Conservation (phyloP, 164 flowering plant genomes). For the Berberis thunbergii region DNA sequence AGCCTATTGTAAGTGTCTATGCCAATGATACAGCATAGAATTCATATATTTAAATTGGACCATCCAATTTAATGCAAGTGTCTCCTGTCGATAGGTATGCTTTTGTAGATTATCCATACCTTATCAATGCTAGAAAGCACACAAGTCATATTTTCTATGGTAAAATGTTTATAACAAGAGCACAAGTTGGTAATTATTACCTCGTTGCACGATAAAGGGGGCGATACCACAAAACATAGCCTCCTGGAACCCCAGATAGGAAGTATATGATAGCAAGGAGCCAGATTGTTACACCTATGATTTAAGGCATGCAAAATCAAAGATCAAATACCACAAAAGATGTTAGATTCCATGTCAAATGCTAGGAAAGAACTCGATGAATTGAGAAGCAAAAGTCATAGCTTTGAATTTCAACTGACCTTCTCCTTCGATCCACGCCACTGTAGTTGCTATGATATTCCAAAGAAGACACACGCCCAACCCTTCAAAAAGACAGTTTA, state of each 20-base stretch:
- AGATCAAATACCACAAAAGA: neutral
- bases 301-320: slow-evolving; percentile 6
- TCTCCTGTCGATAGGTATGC: too few relatives aligned
- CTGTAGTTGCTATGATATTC: slow-evolving; percentile 79
- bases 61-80: too few relatives aligned
- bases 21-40: too few relatives aligned
- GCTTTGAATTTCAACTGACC: slow-evolving; percentile 32
- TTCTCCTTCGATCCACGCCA: slow-evolving; percentile 87
- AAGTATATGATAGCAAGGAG: slow-evolving; percentile 89
- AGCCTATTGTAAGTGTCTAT: too few relatives aligned
- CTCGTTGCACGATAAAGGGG: slow-evolving; percentile 97
- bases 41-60: too few relatives aligned
- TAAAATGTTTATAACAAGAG: neutral
- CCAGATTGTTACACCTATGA: slow-evolving; percentile 76
- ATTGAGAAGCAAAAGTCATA: neutral
- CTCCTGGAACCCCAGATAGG: slow-evolving; percentile 89
- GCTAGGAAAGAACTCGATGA: neutral
- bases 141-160: neutral
- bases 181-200: slow-evolving; percentile 25
- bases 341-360: neutral
- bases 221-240: slow-evolving; percentile 91
- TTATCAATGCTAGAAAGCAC: too few relatives aligned
- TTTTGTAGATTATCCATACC: too few relatives aligned
- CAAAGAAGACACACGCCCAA: slow-evolving; percentile 52
- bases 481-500: slow-evolving; percentile 16